A percentile compares a stretch with the other conserved stretches of the same genome.
phyloP scores from a whole-genome alignment of 257 asterid species.

The Ophiorrhiza pumila region DNA sequence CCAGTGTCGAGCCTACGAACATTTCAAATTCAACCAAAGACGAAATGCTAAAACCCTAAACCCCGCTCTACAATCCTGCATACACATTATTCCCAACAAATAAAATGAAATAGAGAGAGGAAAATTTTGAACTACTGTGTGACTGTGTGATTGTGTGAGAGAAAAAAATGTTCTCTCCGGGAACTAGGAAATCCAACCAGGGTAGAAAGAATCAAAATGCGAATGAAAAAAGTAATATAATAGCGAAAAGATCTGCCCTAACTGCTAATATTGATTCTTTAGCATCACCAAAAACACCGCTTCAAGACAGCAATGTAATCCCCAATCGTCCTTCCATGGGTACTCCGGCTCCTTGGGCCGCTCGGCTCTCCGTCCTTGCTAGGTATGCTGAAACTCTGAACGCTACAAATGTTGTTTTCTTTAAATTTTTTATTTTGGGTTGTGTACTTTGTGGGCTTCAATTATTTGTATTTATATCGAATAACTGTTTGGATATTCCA shows the following conservation, averaged over 20 bases:
- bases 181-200: slow-evolving; percentile 48
- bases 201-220: slow-evolving; percentile 4
- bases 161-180: slow-evolving; percentile 75
- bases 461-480: background rate
- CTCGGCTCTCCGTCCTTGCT: slow-evolving; percentile 86
- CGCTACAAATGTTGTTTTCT: background rate
- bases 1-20: too few relatives aligned
- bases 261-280: slow-evolving; percentile 14
- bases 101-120: background rate
- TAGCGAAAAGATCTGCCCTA: background rate
- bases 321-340: slow-evolving; percentile 81
- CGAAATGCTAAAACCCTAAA: too few relatives aligned
- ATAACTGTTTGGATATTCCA: background rate
- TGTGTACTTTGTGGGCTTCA: background rate
- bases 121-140: background rate
- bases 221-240: slow-evolving; percentile 1
- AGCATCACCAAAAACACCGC: slow-evolving; percentile 49
- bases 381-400: slow-evolving; percentile 36
- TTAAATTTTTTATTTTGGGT: background rate
- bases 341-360: slow-evolving; percentile 92
- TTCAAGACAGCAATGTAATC: slow-evolving; percentile 45
- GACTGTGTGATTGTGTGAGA: background rate
- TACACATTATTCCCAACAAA: background rate
- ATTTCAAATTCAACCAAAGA: too few relatives aligned
- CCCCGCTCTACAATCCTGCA: too few relatives aligned